These are phyloP conservation scores for Solanum pennellii DNA, from an alignment of 257 asterid species.

Conservation along the genomic window DNA sequence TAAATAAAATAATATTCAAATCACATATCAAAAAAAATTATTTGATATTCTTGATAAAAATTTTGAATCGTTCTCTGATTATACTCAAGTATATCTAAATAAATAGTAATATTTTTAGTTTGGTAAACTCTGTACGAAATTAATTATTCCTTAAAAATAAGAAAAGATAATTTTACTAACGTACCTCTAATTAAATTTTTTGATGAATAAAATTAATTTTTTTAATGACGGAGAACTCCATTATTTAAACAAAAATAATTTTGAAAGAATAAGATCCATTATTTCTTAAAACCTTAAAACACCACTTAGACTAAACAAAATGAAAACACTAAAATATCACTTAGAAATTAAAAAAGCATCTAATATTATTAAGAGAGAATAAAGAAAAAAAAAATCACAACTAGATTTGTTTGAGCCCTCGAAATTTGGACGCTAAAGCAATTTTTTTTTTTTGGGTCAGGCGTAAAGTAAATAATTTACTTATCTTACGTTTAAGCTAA, in stretches of 20 bases:
- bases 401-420: neutral
- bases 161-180: neutral
- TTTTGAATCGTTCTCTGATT: no score
- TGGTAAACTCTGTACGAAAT: no score
- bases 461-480: neutral
- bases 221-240: neutral
- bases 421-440: neutral
- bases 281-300: neutral
- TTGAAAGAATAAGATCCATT: neutral
- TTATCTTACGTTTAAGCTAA: neutral
- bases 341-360: neutral
- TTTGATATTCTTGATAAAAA: no score
- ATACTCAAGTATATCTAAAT: no score
- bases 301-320: neutral
- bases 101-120: neutral
- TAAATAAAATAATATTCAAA: no score
- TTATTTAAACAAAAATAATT: neutral
- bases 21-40: neutral
- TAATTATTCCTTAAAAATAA: no score
- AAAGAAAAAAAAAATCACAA: neutral
- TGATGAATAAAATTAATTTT: no score
- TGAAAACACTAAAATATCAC: neutral
- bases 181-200: neutral
- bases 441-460: neutral
- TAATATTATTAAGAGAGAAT: neutral